Conservation (phyloP, 495 filamentous ascomycete species). For the Hypomontagnella monticulosa region DNA sequence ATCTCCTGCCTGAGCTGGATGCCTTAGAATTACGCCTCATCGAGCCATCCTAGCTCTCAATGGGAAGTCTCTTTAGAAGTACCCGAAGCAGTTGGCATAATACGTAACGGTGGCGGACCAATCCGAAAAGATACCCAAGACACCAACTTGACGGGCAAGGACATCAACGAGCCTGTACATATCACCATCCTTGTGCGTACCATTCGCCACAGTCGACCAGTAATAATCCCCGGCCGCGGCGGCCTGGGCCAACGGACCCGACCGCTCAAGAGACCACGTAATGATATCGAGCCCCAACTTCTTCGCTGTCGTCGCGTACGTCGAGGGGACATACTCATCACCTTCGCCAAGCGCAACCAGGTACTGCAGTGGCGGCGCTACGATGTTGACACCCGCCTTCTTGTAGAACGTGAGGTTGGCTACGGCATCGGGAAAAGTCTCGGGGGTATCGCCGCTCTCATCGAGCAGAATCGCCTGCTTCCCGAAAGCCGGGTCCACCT, state of each 20-base stretch:
- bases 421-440: conserved; percentile 56
- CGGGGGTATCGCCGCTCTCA: conserved; percentile 59
- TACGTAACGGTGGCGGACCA: conserved; percentile 70
- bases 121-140: conserved; percentile 66
- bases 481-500: conserved; percentile 63
- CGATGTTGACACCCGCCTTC: conserved; percentile 53
- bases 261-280: conserved; percentile 70
- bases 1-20: no score
- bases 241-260: conserved; percentile 60
- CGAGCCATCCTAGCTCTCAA: no score
- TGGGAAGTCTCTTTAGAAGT: conserved; percentile 34
- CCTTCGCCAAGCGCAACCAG: conserved; percentile 50
- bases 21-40: no score
- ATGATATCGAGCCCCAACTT: conserved; percentile 65
- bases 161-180: conserved; percentile 68
- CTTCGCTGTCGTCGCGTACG: conserved; percentile 59
- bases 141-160: conserved; percentile 64
- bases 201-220: conserved; percentile 58
- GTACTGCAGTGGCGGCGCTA: conserved; percentile 55
- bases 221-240: conserved; percentile 60
- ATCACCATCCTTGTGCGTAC: conserved; percentile 66
- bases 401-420: conserved; percentile 59
- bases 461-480: conserved; percentile 68
- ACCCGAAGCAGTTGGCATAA: conserved; percentile 69
- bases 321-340: conserved; percentile 53